phyloP scores from a whole-genome alignment of 345 rosid genomes.

The Acer negundo region DNA sequence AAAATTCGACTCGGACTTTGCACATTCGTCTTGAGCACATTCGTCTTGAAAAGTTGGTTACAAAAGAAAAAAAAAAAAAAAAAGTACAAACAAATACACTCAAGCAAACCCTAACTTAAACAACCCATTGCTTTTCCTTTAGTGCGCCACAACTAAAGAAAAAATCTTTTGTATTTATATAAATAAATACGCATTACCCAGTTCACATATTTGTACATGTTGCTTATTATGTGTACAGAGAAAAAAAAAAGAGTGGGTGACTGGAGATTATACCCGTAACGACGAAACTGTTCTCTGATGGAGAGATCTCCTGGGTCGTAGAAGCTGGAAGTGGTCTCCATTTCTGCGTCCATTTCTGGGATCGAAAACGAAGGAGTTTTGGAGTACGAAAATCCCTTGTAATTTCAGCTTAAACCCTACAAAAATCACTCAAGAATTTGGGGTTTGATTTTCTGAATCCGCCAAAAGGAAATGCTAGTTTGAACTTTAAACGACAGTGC shows the following conservation, averaged over 20 bases:
- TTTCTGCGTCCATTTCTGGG: slow-evolving; percentile 59
- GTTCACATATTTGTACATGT: not conserved
- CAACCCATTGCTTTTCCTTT: too few relatives aligned
- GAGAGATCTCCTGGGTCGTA: slow-evolving; percentile 74
- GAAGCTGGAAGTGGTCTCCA: slow-evolving; percentile 73
- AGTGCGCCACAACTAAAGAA: not conserved
- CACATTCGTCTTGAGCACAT: not conserved
- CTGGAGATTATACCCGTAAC: slow-evolving; percentile 63
- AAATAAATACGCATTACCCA: not conserved
- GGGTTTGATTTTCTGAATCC: not conserved
- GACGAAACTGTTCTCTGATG: slow-evolving; percentile 77
- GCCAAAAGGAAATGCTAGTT: not conserved
- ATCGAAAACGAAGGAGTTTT: not conserved
- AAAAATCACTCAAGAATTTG: not conserved
- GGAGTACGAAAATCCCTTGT: not conserved
- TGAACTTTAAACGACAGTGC: not conserved
- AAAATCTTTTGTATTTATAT: not conserved
- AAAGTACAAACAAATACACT: too few relatives aligned
- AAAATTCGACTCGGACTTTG: not conserved
- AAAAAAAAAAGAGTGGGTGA: not conserved
- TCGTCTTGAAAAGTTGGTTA: not conserved
- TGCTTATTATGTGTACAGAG: not conserved
- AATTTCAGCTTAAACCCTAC: slow-evolving; percentile 18
- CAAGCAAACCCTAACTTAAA: too few relatives aligned
- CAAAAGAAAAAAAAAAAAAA: not conserved